Evolutionary conservation across 768 basidiomycete species (phyloP), one percentile per base, ranked within the genome.

Genomic region (Boletus rubropictus): DNA sequence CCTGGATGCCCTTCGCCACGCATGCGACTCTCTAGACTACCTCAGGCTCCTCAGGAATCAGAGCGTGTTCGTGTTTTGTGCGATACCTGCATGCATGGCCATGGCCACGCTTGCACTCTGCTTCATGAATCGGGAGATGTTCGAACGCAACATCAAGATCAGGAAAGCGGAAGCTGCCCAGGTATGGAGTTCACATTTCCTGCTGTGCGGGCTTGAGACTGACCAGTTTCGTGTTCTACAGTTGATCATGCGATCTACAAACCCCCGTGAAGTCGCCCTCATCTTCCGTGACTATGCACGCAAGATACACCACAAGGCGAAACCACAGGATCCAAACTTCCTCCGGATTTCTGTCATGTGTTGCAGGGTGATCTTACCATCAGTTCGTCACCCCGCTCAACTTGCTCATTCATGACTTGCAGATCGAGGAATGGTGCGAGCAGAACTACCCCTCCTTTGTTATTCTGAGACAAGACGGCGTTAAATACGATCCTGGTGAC

Each of bases 391-490:
- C 15, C 41, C 17, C 5, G 17, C 25, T 21, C 11, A 28, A 53
- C 29, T n/a, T n/a, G n/a, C n/a, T 51, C 48, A 56, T 48, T 44
- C 45, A 8, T 7, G 39, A 31, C 55, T 21, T 52, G 51, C 42
- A 84, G 90, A 89, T 98, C 64, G 94, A 97, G 58, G 81, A 84
- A 68, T 98, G 95, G 95, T 82, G 73, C 48, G 95, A 97, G 67
- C 86, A 84, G 56, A 76, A 94, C 66, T 99, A 89, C 70, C 95
- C 95, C 3, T 89, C 92, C 3, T 96, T 95, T 72, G 79, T 99
- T 36, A 17, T 54, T 1, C 48, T 62, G 21, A 55, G 53, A 9
- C 39, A 54, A 22, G 40, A 51, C 4, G 57, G 62, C 1, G 54
- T 67, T 27, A 54, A 65, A 3, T 72, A 79, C 52, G 69, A 84